Evolutionary conservation across 352 stramenopile species (phyloP), one percentile per base, ranked within the genome.

Genomic region (Phytophthora europaea): DNA sequence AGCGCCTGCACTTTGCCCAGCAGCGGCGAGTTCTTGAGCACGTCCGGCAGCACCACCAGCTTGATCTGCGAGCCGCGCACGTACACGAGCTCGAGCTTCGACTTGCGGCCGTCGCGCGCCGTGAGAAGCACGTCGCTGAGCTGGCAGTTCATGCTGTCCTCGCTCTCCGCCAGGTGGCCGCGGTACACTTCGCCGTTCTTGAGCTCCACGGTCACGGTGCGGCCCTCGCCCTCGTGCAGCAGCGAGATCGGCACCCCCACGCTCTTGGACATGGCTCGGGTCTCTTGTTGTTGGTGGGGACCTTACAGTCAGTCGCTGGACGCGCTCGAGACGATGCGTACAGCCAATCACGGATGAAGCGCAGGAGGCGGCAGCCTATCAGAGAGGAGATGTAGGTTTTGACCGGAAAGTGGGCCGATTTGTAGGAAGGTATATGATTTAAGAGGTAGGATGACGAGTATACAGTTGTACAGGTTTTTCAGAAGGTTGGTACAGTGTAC

Each of bases 111-210:
- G 76, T 97, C 87, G 45, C 86, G 90, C 59, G 90, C 83, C n/a
- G 90, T 97, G 43, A 96, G 75, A 60, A 95, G 86, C 59, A 96
- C 90, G 76, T 99, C 93, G 34, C 90, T 98, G 16, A 99, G 80
- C 75, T 98, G 97, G 79, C 98, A 98, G 82, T 99, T 99, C 98
- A 99, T 99, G 57, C 96, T 99, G 78, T 97, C 91, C 74, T 97
- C 91, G 64, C 87, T 95, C 72, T 97, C 88, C 16, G 80, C 71
- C 51, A 97, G 70, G 59, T 95, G 79, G 6, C 91, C 91, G 48
- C 89, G 85, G 72, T 97, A 97, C 61, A 96, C 91, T 66, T 97
- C 90, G 38, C 91, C 90, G 45, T 95, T 95, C 85, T 96, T 96
- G 23, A 95, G 86, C 81, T 97, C 91, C 20, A 97, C 75, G 7